Conservation (phyloP, 371 early-diverging fungal species). For the Synchytrium microbalum region DNA sequence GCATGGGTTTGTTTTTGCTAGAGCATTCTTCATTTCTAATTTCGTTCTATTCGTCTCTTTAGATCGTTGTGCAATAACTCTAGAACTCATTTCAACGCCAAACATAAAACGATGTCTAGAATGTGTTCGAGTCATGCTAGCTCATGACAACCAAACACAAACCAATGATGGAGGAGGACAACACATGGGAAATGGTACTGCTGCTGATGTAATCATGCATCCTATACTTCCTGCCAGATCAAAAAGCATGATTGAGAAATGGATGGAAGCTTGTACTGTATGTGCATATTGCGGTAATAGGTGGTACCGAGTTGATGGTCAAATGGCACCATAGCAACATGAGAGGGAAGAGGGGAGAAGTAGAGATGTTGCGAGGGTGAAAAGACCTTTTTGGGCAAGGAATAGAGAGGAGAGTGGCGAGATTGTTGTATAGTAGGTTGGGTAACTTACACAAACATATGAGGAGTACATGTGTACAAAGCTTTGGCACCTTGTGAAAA, state of each 20-base stretch:
- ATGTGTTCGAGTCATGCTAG: neutral
- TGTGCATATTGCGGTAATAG: neutral
- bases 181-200: neutral
- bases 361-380: too few species aligned
- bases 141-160: too few species aligned
- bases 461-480: too few species aligned
- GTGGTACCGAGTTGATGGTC: neutral
- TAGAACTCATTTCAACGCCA: neutral
- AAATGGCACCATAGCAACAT: neutral
- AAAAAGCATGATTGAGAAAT: neutral
- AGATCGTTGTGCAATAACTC: neutral
- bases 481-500: too few species aligned
- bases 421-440: too few species aligned
- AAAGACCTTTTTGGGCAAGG: too few species aligned
- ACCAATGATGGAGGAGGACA: neutral
- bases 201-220: neutral
- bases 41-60: too few species aligned
- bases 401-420: too few species aligned
- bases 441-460: too few species aligned
- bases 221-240: neutral
- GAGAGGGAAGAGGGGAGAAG: too few species aligned
- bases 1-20: neutral
- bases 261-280: neutral
- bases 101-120: neutral
- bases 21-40: too few species aligned